These are phyloP conservation scores for Parachlorella kessleri DNA, from an alignment of 139 green algal species.

Conservation along the genomic window DNA sequence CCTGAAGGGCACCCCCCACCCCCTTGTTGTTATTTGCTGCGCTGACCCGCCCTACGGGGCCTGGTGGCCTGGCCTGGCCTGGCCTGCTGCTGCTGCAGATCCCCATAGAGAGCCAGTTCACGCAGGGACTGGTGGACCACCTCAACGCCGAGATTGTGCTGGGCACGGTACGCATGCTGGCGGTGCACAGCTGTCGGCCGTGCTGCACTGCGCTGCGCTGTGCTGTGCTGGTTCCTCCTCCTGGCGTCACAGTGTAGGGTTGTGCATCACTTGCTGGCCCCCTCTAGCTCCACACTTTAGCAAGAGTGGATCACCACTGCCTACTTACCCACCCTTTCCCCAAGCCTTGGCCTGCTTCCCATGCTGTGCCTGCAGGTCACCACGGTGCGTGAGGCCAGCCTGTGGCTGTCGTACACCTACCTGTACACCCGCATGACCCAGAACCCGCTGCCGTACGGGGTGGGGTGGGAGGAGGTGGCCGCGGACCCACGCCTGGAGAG, in stretches of 20 bases:
- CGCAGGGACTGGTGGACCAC: slow-evolving; percentile 82
- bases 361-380: slow-evolving; percentile 65
- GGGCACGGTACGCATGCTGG: slow-evolving; percentile 50
- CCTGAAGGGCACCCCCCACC: neutral
- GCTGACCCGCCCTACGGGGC: neutral
- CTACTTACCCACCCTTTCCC: too few relatives aligned
- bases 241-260: too few relatives aligned
- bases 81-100: slow-evolving; percentile 19
- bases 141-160: slow-evolving; percentile 98
- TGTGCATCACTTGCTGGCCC: too few relatives aligned
- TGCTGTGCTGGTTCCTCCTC: too few relatives aligned
- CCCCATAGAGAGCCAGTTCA: slow-evolving; percentile 92
- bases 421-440: slow-evolving; percentile 88
- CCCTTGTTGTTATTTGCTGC: neutral
- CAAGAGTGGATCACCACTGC: too few relatives aligned
- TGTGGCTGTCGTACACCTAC: slow-evolving; percentile 98
- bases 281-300: too few relatives aligned
- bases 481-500: slow-evolving; percentile 72
- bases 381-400: slow-evolving; percentile 86
- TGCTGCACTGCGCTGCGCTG: neutral
- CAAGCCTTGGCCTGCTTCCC: neutral
- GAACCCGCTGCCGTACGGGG: slow-evolving; percentile 94
- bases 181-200: neutral
- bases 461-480: slow-evolving; percentile 86
- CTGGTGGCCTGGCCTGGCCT: neutral